Evolutionary conservation across 169 alveolate species (phyloP).

Genomic region (Babesia sp.): DNA sequence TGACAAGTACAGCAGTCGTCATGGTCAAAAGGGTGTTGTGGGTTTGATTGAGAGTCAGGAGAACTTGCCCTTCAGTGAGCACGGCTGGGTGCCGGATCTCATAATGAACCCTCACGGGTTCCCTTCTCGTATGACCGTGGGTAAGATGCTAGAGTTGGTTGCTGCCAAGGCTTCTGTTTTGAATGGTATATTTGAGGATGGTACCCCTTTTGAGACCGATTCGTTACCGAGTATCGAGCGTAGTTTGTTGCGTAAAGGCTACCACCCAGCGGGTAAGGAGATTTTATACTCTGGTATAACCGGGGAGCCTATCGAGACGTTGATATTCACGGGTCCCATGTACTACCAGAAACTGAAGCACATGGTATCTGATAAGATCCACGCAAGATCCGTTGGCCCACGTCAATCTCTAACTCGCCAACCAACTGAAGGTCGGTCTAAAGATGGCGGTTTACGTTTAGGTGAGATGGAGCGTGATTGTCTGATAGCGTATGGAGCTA

Average conservation of each 20-base stretch:
- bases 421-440: constrained; percentile 99
- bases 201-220: constrained; percentile 98
- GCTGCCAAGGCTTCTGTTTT: constrained; percentile 95
- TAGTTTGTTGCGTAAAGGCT: constrained; percentile 92
- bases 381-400: constrained; percentile 99
- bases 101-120: constrained; percentile 99
- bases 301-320: constrained; percentile 97
- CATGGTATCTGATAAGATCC: constrained; percentile 99
- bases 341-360: constrained; percentile 99
- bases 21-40: constrained; percentile 99
- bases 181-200: constrained; percentile 93
- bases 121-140: constrained; percentile 99
- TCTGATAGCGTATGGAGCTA: constrained; percentile 98
- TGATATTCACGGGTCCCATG: constrained; percentile 97
- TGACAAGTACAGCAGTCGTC: constrained; percentile 97
- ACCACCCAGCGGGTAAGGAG: constrained; percentile 90
- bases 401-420: constrained; percentile 96
- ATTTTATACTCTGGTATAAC: constrained; percentile 95
- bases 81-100: constrained; percentile 99
- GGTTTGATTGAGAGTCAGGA: constrained; percentile 98
- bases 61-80: constrained; percentile 98
- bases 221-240: constrained; percentile 83
- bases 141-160: constrained; percentile 95
- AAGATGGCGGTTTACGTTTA: constrained; percentile 98
- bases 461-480: constrained; percentile 99